Percentiles rank a stretch among this genome's conserved stretches.
phyloP scores from a whole-genome alignment of 1,139 yeast genomes.

The Scheffersomyces parashehatae region DNA sequence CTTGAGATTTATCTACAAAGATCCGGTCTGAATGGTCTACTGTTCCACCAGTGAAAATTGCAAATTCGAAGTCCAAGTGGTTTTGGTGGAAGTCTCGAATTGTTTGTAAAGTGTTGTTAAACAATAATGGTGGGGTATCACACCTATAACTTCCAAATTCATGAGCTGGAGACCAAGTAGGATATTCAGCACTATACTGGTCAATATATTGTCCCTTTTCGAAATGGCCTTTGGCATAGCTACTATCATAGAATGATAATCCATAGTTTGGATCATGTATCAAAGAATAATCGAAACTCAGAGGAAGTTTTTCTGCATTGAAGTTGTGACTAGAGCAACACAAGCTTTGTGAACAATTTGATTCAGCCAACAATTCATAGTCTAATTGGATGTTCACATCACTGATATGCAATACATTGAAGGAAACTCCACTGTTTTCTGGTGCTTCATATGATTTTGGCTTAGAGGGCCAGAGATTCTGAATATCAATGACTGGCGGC shows the following conservation, averaged over 20 bases:
- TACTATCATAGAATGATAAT: conserved; percentile 24
- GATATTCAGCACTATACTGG: conserved; percentile 12
- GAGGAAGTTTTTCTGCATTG: conserved; percentile 15
- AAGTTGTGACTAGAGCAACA: conserved; percentile 25
- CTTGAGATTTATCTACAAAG: conserved; percentile 16
- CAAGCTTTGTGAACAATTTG: conserved; percentile 30
- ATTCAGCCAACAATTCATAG: conserved; percentile 25
- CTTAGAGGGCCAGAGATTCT: conserved; percentile 41
- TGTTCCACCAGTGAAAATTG: conserved; percentile 33
- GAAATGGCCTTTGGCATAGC: conserved; percentile 23
- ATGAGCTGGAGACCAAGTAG: conserved; percentile 28
- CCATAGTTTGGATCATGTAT: conserved; percentile 12
- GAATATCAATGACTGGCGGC: conserved; percentile 40
- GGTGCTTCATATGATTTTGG: conserved; percentile 32
- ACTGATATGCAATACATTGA: conserved; percentile 31
- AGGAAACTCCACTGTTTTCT: conserved; percentile 14
- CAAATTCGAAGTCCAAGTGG: conserved; percentile 28
- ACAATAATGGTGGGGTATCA: conserved; percentile 28
- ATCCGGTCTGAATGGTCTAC: conserved; percentile 25
- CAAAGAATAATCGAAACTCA: conserved; percentile 16
- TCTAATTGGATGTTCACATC: conserved; percentile 28
- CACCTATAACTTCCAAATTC: conserved; percentile 34
- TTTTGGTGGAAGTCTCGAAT: conserved; percentile 25
- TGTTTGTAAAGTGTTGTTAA: conserved; percentile 28
- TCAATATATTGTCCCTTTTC: conserved; percentile 24